Percentiles rank a stretch among this genome's conserved stretches.
phyloP scores from a whole-genome alignment of 2,329 filamentous ascomycete genomes.

The Ascosphaera pollenicola region DNA sequence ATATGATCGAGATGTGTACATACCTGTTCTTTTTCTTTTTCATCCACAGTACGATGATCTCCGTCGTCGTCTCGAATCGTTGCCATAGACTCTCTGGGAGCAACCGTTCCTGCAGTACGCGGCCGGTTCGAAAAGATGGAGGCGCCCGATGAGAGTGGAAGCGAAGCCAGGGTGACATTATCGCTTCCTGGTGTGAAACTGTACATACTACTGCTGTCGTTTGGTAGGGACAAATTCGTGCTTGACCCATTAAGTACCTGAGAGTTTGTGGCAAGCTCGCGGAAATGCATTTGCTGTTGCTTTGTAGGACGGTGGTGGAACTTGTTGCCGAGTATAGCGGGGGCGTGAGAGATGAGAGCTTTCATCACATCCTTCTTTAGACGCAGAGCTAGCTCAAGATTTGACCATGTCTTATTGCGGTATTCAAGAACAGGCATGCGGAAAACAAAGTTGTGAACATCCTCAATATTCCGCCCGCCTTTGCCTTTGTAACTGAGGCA shows the following conservation, averaged over 20 bases:
- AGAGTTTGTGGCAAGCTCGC: conserved; percentile 64
- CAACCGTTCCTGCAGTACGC: not conserved
- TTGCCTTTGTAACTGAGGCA: conserved; percentile 95
- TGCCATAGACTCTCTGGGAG: not conserved
- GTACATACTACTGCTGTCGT: conserved; percentile 9
- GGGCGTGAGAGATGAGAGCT: conserved; percentile 83
- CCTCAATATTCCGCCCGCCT: conserved; percentile 83
- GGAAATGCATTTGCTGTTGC: conserved; percentile 54
- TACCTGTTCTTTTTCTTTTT: not conserved
- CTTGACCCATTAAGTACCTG: conserved; percentile 32
- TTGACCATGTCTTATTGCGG: conserved; percentile 98
- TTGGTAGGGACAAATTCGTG: conserved; percentile 8
- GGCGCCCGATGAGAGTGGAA: not conserved
- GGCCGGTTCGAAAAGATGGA: conserved; percentile 1
- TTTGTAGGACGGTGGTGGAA: conserved; percentile 71
- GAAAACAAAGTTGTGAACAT: conserved; percentile 96
- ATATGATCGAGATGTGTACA: not conserved
- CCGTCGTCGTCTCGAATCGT: not conserved
- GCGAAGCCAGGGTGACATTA: conserved; percentile 3
- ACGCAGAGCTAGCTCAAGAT: conserved; percentile 76
- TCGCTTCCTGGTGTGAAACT: conserved; percentile 2
- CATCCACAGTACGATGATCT: not conserved
- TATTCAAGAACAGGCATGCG: conserved; percentile 85
- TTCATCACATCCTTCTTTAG: conserved; percentile 90
- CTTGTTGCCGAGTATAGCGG: conserved; percentile 94